Percentiles rank a stretch among this genome's conserved stretches.
phyloP scores from a whole-genome alignment of 805 yeast genomes.

The Candida corydali region DNA sequence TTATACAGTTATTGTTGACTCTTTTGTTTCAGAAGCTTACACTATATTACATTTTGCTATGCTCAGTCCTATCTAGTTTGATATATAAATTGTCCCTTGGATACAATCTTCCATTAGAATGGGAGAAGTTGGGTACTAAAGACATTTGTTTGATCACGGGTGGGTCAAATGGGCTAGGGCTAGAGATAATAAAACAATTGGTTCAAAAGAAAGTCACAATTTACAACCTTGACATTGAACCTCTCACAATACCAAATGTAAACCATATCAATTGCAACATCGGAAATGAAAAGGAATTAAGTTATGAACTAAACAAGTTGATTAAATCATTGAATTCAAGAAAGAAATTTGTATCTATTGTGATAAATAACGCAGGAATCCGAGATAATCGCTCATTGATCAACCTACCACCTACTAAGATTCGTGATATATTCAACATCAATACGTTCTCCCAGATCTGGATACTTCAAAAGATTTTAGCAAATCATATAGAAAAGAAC shows the following conservation, averaged over 20 bases:
- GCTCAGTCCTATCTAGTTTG: not conserved
- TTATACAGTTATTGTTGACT: conserved; percentile 3
- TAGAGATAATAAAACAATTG: conserved; percentile 29
- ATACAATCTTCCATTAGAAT: conserved; percentile 7
- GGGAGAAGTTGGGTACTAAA: conserved; percentile 4
- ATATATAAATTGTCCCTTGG: conserved; percentile 1
- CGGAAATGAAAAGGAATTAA: conserved; percentile 14
- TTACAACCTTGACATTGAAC: conserved; percentile 26
- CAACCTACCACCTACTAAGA: conserved; percentile 16
- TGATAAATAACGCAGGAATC: conserved; percentile 49
- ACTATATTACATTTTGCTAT: conserved; percentile 1
- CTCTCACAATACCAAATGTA: conserved; percentile 10
- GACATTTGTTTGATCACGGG: conserved; percentile 45
- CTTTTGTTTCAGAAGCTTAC: conserved; percentile 2
- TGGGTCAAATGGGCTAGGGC: conserved; percentile 50
- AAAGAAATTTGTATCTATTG: conserved; percentile 15
- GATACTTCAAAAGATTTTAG: conserved; percentile 18
- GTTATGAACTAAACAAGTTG: conserved; percentile 15
- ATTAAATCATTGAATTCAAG: conserved; percentile 16
- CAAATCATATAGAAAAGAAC: conserved; percentile 14
- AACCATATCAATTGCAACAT: conserved; percentile 23
- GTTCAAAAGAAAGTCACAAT: conserved; percentile 18
- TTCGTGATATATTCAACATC: conserved; percentile 23
- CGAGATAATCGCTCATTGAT: conserved; percentile 32
- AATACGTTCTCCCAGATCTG: conserved; percentile 30